These are phyloP conservation scores for Gremmenia infestans DNA, from an alignment of 2,329 filamentous ascomycete genomes.

Conservation along the genomic window DNA sequence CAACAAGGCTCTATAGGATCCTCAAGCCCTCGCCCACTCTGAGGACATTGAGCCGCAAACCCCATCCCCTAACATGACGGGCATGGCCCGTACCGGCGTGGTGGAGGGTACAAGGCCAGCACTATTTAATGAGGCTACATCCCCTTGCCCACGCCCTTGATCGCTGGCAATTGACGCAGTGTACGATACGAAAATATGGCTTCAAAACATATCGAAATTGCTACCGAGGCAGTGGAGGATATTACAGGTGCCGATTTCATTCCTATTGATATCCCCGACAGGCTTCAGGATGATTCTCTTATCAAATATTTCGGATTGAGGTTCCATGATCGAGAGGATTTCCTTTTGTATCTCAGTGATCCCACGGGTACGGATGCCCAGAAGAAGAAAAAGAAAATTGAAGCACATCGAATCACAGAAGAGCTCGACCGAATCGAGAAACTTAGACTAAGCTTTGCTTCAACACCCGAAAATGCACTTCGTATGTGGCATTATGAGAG, in stretches of 20 bases:
- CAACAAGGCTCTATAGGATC: neutral
- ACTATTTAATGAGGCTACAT: neutral
- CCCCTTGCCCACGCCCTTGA: neutral
- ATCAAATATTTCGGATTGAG: slow-evolving; percentile 1
- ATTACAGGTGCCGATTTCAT: neutral
- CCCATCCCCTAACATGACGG: neutral
- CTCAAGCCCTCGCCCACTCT: neutral
- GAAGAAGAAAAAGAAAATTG: neutral
- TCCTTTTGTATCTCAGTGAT: neutral
- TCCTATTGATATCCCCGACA: neutral
- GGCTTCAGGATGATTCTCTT: slow-evolving; percentile 4
- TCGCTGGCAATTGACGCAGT: neutral
- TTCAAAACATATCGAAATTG: neutral
- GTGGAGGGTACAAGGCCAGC: neutral
- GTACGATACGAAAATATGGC: neutral
- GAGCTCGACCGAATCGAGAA: neutral
- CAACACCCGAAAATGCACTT: neutral
- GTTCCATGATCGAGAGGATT: neutral
- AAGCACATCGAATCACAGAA: neutral
- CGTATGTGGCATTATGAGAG: neutral
- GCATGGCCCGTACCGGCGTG: neutral
- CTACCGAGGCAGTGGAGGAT: neutral
- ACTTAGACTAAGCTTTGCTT: neutral
- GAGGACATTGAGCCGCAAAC: slow-evolving; percentile 63
- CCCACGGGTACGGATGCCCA: neutral